A percentile compares a stretch with the other conserved stretches of the same genome.
These are phyloP conservation scores for Podospora tetraspora DNA, from an alignment of 495 filamentous ascomycete species.

Conservation along the genomic window DNA sequence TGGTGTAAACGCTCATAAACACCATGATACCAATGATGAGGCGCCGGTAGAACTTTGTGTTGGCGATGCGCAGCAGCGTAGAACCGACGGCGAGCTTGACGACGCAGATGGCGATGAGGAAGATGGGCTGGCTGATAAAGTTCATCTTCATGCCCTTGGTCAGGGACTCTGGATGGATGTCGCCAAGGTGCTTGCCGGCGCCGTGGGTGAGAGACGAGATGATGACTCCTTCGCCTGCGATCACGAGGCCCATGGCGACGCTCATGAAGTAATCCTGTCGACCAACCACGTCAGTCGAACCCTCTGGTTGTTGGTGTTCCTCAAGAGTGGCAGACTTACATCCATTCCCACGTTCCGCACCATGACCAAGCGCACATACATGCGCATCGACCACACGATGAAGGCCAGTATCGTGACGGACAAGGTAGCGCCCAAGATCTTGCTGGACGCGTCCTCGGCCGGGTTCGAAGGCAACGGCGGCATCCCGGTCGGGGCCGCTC, in stretches of 20 bases:
- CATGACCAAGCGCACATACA: conserved; percentile 44
- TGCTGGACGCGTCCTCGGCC: conserved; percentile 36
- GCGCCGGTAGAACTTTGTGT: conserved; percentile 29
- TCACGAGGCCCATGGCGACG: conserved; percentile 9
- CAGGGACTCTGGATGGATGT: conserved; percentile 23
- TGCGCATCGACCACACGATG: conserved; percentile 25
- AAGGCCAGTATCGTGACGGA: conserved; percentile 35
- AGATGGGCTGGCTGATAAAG: conserved; percentile 38
- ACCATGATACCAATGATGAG: conserved; percentile 32
- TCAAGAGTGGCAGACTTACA: conserved; percentile 20
- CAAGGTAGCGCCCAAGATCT: conserved; percentile 38
- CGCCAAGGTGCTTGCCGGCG: conserved; percentile 36
- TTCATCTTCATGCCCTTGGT: conserved; percentile 36
- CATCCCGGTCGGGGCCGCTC: no score
- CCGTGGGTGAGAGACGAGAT: conserved; percentile 37
- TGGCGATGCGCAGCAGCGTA: conserved; percentile 41
- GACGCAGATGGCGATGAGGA: conserved; percentile 37
- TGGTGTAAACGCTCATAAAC: conserved; percentile 40
- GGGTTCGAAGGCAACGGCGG: conserved; percentile 14
- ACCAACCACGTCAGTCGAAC: not conserved
- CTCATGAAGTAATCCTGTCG: conserved; percentile 19
- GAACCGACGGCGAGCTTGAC: conserved; percentile 46
- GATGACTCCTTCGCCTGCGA: conserved; percentile 31
- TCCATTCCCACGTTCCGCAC: conserved; percentile 44
- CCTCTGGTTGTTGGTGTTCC: no score